Evolutionary conservation across 1,284 basidiomycete species (phyloP), one percentile per base, ranked within the genome.

Genomic region (Takashimella koratensis): DNA sequence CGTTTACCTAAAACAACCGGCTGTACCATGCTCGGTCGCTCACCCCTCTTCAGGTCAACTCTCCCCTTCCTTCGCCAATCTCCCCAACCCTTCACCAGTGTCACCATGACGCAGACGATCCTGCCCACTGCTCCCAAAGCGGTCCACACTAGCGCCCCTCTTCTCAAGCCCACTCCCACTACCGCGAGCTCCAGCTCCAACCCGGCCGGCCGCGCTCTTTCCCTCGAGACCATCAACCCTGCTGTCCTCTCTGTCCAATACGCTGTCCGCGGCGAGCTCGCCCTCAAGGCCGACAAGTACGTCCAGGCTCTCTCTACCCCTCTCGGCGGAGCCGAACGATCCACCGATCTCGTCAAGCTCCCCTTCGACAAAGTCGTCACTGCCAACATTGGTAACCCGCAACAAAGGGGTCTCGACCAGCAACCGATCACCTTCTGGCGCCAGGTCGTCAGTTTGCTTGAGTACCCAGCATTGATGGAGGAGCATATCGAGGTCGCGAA

Each of bases 341-440:
- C 23, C 36, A 58, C 69, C 5, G 63, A 64, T 19, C 55, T 66
- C 10, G 10, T 36, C 30, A 48, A 67, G 20, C 81, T 98, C 19
- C 90, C 92, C 21, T 98, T 98, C 74, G 82, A 86, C 70, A 85
- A 85, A 64, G 82, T 98, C 74, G 92, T 98, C 71, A 90, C 86
- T 22, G 91, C 92, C 62, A 98, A 98, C 78, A 98, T 98, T 56
- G 95, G 95, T 8, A 98, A 98, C 73, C 95, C 95, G 0, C 95
- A 98, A 77, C 95, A 97, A 77, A 87, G 87, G 70, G 91, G 90
- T 1, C 81, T 98, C 43, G 86, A 97, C 74, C 96, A 98, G 75
- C 84, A 86, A 21, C 91, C 94, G 1, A 84, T 98, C 58, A 97
- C 95, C 6, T 98, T 91, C 76, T 84, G 86, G 67, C 82, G 95